Percentiles rank a stretch among this genome's conserved stretches.
These are phyloP conservation scores for Backusella tarrabulga DNA, from an alignment of 192 early-diverging fungal genomes.

Conservation along the genomic window DNA sequence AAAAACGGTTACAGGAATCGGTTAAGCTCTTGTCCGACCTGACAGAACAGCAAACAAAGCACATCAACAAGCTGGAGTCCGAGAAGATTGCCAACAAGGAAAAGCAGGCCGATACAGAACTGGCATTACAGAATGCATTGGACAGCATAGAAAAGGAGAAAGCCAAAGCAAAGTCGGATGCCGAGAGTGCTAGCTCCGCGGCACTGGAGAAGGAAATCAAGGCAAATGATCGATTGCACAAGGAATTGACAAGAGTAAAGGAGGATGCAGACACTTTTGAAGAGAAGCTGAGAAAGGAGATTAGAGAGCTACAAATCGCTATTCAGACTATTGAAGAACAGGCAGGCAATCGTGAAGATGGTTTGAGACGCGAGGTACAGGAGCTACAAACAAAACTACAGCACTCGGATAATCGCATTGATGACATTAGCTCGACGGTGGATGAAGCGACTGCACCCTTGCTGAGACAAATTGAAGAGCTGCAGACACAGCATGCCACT, in stretches of 20 bases:
- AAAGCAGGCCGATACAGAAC: slow-evolving; percentile 7
- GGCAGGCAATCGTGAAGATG: slow-evolving; percentile 44
- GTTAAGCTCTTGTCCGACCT: slow-evolving; percentile 21
- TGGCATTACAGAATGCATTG: not conserved
- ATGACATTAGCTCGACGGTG: slow-evolving; percentile 35
- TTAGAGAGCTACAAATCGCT: slow-evolving; percentile 45
- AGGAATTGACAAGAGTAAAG: slow-evolving; percentile 36
- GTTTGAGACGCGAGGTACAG: slow-evolving; percentile 32
- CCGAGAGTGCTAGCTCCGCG: slow-evolving; percentile 37
- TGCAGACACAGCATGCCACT: slow-evolving; percentile 42
- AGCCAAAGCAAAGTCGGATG: slow-evolving; percentile 21
- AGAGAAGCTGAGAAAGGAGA: slow-evolving; percentile 28
- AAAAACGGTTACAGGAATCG: slow-evolving; percentile 37
- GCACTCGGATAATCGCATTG: slow-evolving; percentile 35
- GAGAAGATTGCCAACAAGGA: slow-evolving; percentile 9
- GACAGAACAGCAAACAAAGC: slow-evolving; percentile 31
- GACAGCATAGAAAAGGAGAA: slow-evolving; percentile 20
- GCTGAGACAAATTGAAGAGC: slow-evolving; percentile 42
- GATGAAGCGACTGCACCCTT: slow-evolving; percentile 47
- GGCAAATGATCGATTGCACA: slow-evolving; percentile 42
- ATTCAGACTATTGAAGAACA: slow-evolving; percentile 41
- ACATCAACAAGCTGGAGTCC: slow-evolving; percentile 27
- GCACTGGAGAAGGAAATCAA: slow-evolving; percentile 47
- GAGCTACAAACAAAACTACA: slow-evolving; percentile 43
- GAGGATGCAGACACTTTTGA: slow-evolving; percentile 34